A percentile compares a stretch with the other conserved stretches of the same genome.
Evolutionary conservation across 345 rosid species (phyloP).

Genomic region (Corchorus capsularis): DNA sequence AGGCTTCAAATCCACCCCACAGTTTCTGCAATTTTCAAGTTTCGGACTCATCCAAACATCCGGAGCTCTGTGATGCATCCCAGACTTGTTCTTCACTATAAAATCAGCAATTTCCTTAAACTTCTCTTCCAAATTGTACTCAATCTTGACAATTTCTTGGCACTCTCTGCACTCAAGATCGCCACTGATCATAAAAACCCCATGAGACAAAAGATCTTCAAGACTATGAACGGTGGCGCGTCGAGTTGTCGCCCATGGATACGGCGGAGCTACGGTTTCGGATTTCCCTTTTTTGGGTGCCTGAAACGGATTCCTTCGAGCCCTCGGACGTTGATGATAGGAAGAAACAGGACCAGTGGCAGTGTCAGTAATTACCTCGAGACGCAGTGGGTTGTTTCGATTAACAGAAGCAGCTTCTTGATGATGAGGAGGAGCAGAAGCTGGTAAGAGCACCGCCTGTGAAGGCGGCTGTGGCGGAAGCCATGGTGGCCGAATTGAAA

Average conservation of each 20-base stretch:
- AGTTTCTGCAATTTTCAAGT: constrained; percentile 27
- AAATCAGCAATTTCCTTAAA: constrained; percentile 29
- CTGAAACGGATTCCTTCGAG: background rate
- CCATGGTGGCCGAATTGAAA: background rate
- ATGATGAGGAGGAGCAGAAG: too few species aligned
- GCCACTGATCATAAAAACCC: constrained; percentile 24
- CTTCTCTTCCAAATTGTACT: constrained; percentile 31
- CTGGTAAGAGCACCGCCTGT: too few species aligned
- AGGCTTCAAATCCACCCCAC: constrained; percentile 26
- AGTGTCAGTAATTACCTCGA: too few species aligned
- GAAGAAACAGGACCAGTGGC: too few species aligned
- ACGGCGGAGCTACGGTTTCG: constrained; percentile 26
- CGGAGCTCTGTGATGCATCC: constrained; percentile 40
- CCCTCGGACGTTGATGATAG: background rate
- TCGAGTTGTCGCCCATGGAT: constrained; percentile 33
- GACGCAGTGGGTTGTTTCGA: too few species aligned
- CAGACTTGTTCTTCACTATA: constrained; percentile 19
- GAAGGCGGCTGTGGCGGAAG: too few species aligned
- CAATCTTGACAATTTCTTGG: constrained; percentile 5
- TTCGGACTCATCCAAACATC: constrained; percentile 35
- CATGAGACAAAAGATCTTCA: constrained; percentile 21
- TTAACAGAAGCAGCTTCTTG: too few species aligned
- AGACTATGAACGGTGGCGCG: constrained; percentile 34
- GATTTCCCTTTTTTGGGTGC: constrained; percentile 23
- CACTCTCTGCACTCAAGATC: constrained; percentile 36